Base-by-base conservation (phyloP, 2,329 filamentous ascomycete genomes). In the Colletotrichum simmondsii region DNA sequence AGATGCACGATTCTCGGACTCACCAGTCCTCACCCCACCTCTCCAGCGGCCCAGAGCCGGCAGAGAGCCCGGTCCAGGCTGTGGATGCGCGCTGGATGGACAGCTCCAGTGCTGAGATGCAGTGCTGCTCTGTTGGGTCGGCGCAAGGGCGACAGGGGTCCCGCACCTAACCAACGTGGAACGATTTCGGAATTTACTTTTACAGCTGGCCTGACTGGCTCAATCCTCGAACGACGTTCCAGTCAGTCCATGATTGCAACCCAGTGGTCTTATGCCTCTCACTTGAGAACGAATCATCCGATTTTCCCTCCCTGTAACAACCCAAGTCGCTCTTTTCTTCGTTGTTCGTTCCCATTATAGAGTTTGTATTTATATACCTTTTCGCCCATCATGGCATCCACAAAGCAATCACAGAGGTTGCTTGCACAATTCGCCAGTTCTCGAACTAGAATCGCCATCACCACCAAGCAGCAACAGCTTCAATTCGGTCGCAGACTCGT, bases 131-230 rank as follows among this genome's bases (percentile, higher is more conserved):
- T 46, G 54, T 49, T 49, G 19, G 42, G 64, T 62, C 57, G 59
- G 53, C 58, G 59, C 67, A 65, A 65, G 37, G 7, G 67, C 53
- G 65, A 56, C 70, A 56, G 56, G 60, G 68, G 70, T 59, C 22
- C 56, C 56, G 66, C 59, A 49, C 49, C 60, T 57, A 73, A 65
- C 60, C 42, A 73, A 71, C 60, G 71, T 73, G 71, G 71, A 73
- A 73, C 71, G 71, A 73, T 71, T 65, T 30, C 56, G 59, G 67
- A 73, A 61, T 71, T 71, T 71, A 65, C 66, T 73, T 72, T 73
- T 62, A 65, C 71, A 73, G 71, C 71, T 73, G 71, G 71, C 71
- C 71, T 73, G 67, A 73, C 60, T 65, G 67, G 67, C 71, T 73
- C 66, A 60, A 70, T 65, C 56, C 71, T 73, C 66, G 66, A 70